Conservation (phyloP, 305 asterid genomes). For the Fraxinus paxiana region DNA sequence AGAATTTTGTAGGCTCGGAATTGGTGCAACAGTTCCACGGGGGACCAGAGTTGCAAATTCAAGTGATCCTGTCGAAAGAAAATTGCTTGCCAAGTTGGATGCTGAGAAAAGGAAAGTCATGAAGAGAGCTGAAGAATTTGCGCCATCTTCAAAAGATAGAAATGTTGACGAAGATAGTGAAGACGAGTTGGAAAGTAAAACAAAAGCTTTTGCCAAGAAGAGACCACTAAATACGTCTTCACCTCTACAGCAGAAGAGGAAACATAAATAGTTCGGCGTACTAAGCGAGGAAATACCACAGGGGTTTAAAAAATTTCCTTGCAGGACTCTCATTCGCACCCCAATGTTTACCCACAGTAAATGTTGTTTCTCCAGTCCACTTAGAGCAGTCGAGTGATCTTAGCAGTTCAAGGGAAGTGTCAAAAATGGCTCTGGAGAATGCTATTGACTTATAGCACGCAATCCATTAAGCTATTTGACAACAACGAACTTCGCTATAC, state of each 20-base stretch:
- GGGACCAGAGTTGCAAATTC: constrained; percentile 39
- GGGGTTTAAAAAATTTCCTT: not conserved
- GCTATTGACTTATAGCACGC: not conserved
- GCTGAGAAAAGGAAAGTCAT: constrained; percentile 37
- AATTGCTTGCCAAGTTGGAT: constrained; percentile 49
- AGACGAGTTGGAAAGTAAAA: constrained; percentile 58
- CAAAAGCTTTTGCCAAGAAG: constrained; percentile 60
- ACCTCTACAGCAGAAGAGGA: constrained; percentile 35
- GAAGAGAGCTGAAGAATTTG: constrained; percentile 38
- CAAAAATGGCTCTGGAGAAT: not conserved
- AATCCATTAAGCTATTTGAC: not conserved
- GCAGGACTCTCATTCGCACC: not conserved
- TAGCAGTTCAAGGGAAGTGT: not conserved
- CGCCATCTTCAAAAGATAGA: constrained; percentile 31
- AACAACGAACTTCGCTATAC: not conserved
- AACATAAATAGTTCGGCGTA: constrained; percentile 26
- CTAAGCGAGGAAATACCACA: not conserved
- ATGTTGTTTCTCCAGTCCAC: not conserved
- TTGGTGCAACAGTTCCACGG: constrained; percentile 70
- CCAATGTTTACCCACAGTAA: not conserved
- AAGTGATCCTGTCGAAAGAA: constrained; percentile 56
- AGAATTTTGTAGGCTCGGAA: constrained; percentile 59
- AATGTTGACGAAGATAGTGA: constrained; percentile 50
- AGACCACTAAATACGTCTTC: constrained; percentile 36
- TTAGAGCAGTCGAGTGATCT: not conserved